Evolutionary conservation across 352 stramenopile species (phyloP).

Genomic region (Blastocystis sp.): DNA sequence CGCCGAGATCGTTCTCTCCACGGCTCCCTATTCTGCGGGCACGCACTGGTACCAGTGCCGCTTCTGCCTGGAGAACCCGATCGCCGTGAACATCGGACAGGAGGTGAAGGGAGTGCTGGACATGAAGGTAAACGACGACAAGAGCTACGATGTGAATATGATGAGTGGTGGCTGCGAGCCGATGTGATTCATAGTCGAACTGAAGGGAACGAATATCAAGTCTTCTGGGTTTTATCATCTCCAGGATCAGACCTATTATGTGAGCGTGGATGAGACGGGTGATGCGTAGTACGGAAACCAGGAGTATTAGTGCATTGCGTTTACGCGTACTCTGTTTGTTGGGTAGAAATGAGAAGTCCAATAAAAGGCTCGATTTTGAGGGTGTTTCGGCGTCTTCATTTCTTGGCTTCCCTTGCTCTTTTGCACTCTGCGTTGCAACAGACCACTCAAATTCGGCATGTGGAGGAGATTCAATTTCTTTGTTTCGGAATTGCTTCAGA

Average conservation of each 20-base stretch:
- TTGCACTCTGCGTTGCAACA: not conserved
- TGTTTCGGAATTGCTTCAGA: not conserved
- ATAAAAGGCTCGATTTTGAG: not conserved
- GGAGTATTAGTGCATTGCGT: slow-evolving; percentile 15
- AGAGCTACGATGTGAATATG: slow-evolving; percentile 87
- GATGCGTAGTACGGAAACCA: slow-evolving; percentile 65
- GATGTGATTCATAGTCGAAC: slow-evolving; percentile 74
- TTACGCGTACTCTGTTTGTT: not conserved
- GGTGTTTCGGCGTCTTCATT: not conserved
- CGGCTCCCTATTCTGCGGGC: slow-evolving; percentile 75
- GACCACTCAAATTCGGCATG: not conserved
- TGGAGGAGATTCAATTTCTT: slow-evolving; percentile 25
- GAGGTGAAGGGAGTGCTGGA: slow-evolving; percentile 82
- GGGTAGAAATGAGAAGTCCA: not conserved
- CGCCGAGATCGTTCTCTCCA: slow-evolving; percentile 81
- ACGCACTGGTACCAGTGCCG: slow-evolving; percentile 87
- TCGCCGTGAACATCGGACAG: slow-evolving; percentile 86
- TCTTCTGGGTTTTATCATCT: slow-evolving; percentile 82
- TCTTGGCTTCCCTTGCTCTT: not conserved
- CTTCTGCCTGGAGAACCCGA: slow-evolving; percentile 82
- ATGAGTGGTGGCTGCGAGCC: not conserved
- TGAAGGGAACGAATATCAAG: slow-evolving; percentile 83
- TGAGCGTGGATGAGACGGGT: not conserved
- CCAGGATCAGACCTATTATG: slow-evolving; percentile 90
- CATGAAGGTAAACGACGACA: slow-evolving; percentile 90